Evolutionary conservation across 495 filamentous ascomycete species (phyloP).

Genomic region (Chlorociboria aeruginascens): DNA sequence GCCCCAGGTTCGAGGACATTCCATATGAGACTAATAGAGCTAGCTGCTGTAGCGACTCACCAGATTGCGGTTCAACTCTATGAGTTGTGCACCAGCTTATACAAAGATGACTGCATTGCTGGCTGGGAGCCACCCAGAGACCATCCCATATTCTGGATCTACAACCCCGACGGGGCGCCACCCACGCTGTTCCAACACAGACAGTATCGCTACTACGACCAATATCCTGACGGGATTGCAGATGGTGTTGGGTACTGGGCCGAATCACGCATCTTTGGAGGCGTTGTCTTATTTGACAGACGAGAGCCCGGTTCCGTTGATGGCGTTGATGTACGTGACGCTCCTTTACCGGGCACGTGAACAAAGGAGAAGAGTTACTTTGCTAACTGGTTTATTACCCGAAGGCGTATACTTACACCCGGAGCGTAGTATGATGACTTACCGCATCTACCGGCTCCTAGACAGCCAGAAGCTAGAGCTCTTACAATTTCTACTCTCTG

Average conservation of each 20-base stretch:
- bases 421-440: neutral
- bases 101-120: slow-evolving; percentile 1
- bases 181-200: slow-evolving; percentile 18
- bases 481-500: neutral
- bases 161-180: no score
- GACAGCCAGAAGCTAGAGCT: neutral
- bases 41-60: slow-evolving; percentile 18
- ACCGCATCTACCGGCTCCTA: neutral
- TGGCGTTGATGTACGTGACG: no score
- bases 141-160: neutral
- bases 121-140: neutral
- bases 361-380: no score
- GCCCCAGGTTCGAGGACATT: neutral
- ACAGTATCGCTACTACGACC: slow-evolving; percentile 12
- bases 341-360: no score
- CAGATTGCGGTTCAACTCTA: slow-evolving; percentile 18
- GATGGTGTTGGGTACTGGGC: slow-evolving; percentile 26
- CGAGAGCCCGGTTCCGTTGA: neutral
- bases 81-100: slow-evolving; percentile 2
- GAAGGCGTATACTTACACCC: neutral
- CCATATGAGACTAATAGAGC: slow-evolving; percentile 15
- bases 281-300: slow-evolving; percentile 22
- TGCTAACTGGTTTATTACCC: no score
- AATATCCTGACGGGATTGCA: slow-evolving; percentile 20
- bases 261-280: slow-evolving; percentile 19